Percentiles rank a stretch among this genome's conserved stretches.
Evolutionary conservation across 2,329 filamentous ascomycete species (phyloP).

Genomic region (Ophiocordyceps camponoti-leonardi): DNA sequence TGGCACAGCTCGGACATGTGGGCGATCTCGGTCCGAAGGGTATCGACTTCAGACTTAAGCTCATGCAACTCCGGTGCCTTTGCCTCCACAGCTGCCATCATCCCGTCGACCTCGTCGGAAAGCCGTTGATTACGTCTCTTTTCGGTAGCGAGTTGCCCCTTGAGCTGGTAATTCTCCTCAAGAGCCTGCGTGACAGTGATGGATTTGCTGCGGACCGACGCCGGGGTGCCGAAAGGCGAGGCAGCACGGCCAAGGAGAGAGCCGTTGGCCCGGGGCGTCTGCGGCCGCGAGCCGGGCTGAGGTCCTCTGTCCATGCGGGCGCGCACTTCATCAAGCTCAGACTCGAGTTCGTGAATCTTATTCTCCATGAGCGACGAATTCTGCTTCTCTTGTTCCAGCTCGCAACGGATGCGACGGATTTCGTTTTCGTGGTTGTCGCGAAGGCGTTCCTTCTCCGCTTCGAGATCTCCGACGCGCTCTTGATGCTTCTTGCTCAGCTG

Average conservation of each 20-base stretch:
- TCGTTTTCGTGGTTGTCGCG: constrained; percentile 50
- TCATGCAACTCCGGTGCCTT: constrained; percentile 82
- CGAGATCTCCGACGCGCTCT: constrained; percentile 52
- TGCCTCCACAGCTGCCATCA: constrained; percentile 69
- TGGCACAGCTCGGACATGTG: constrained; percentile 78
- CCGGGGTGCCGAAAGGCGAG: constrained; percentile 46
- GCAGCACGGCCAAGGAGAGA: constrained; percentile 31
- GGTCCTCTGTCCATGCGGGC: constrained; percentile 26
- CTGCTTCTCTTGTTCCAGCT: constrained; percentile 37
- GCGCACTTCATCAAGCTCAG: constrained; percentile 35
- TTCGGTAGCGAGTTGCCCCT: constrained; percentile 57
- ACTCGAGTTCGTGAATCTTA: constrained; percentile 30
- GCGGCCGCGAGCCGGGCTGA: constrained; percentile 32
- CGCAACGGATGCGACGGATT: constrained; percentile 34
- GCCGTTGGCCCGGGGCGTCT: constrained; percentile 44
- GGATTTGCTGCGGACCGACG: constrained; percentile 36
- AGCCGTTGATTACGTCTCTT: constrained; percentile 60
- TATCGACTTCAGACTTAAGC: constrained; percentile 61
- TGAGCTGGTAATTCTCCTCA: constrained; percentile 47
- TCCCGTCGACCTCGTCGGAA: constrained; percentile 62
- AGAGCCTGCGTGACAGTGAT: constrained; percentile 45
- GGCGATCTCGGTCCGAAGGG: constrained; percentile 62
- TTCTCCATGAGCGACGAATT: constrained; percentile 28
- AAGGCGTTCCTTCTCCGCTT: constrained; percentile 39
- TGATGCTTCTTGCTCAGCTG: constrained; percentile 59